Conservation (phyloP, 2,329 filamentous ascomycete species). For the Trichothecium sympodiale region DNA sequence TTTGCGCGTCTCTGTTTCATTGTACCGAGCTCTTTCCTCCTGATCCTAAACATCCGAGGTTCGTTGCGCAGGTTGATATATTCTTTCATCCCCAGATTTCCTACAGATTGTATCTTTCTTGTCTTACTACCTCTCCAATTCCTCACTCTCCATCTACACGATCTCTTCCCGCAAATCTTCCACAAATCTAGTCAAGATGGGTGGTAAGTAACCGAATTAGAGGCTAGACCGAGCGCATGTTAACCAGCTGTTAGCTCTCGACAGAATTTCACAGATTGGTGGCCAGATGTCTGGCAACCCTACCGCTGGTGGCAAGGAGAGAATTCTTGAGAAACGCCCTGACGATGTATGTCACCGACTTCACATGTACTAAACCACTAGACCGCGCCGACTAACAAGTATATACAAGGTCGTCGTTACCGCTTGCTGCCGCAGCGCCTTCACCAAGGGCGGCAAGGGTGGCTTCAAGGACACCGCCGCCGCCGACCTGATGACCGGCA, state of each 20-base stretch:
- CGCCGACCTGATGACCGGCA: constrained; percentile 73
- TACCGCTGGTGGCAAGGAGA: constrained; percentile 37
- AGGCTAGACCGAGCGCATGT: constrained; percentile 1
- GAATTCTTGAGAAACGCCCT: constrained; percentile 52
- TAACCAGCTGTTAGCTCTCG: constrained; percentile 33
- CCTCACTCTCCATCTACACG: not conserved
- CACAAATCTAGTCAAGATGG: constrained; percentile 8
- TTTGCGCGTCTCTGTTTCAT: constrained; percentile 3
- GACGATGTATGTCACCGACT: constrained; percentile 55
- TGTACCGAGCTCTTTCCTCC: no score
- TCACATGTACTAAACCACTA: constrained; percentile 1
- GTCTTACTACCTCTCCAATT: not conserved
- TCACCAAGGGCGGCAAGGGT: constrained; percentile 89
- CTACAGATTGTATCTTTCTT: not conserved
- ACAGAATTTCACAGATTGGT: constrained; percentile 48
- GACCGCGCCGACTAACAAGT: constrained; percentile 12
- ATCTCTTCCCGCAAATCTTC: not conserved
- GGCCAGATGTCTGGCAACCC: constrained; percentile 53
- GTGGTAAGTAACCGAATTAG: no score
- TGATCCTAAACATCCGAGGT: not conserved
- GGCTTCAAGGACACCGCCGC: constrained; percentile 90
- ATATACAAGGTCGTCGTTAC: constrained; percentile 70
- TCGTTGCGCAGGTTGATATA: no score
- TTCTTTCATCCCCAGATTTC: not conserved
- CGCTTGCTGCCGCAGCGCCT: constrained; percentile 77